Conservation (phyloP, 2,329 filamentous ascomycete species). For the Epichloe aotearoae region DNA sequence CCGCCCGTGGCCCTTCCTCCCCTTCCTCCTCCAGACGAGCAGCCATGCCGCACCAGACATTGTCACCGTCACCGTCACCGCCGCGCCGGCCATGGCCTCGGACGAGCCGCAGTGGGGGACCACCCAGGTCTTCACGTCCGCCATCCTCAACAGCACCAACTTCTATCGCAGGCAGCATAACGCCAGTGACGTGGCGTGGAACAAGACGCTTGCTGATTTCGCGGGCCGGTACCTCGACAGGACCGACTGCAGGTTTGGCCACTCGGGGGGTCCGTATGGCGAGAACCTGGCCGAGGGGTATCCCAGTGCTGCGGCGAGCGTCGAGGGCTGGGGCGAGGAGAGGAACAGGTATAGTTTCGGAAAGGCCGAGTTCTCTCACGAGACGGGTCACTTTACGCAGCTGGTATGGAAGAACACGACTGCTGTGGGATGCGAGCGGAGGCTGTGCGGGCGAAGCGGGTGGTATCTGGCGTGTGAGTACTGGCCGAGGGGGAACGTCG, state of each 20-base stretch:
- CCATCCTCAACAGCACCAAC: conserved; percentile 55
- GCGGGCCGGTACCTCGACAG: conserved; percentile 36
- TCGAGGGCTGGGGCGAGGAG: conserved; percentile 9
- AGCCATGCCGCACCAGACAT: background rate
- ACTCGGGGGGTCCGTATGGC: conserved; percentile 44
- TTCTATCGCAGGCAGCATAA: conserved; percentile 50
- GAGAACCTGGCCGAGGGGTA: conserved; percentile 5
- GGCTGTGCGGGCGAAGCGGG: conserved; percentile 25
- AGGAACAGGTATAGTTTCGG: conserved; percentile 6
- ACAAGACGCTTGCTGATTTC: conserved; percentile 44
- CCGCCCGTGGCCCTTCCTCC: background rate
- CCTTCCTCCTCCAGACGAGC: background rate
- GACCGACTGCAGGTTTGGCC: conserved; percentile 33
- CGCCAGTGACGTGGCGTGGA: conserved; percentile 48
- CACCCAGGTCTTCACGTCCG: conserved; percentile 26
- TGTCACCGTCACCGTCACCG: conserved; percentile 3
- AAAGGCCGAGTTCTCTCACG: background rate
- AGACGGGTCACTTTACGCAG: conserved; percentile 17
- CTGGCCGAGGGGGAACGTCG: conserved; percentile 51
- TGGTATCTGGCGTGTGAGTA: conserved; percentile 63
- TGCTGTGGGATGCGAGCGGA: conserved; percentile 13
- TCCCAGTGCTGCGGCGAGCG: background rate
- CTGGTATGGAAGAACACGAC: conserved; percentile 17
- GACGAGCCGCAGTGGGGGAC: conserved; percentile 4
- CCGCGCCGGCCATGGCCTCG: background rate